Base-by-base conservation (phyloP, 495 filamentous ascomycete genomes). In the Hyphodiscus hymeniophilus region DNA sequence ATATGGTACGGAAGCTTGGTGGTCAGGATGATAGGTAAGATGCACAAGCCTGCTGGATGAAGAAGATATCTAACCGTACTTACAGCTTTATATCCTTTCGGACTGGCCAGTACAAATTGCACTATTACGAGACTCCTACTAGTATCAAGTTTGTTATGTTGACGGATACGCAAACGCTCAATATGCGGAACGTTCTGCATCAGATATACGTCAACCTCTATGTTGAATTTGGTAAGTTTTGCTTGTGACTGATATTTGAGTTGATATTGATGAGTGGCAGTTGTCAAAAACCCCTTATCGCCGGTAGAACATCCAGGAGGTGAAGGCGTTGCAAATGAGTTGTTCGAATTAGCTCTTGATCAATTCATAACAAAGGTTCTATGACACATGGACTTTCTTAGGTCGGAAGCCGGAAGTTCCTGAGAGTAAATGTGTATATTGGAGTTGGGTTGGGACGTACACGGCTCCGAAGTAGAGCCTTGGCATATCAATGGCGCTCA, bases 151-250 rank as follows among this genome's bases (percentile, higher is more conserved):
- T 97, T 52, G 89, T 97, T 56, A 89, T 98, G 86, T 70, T 97
- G 55, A 97, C 91, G 31, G 92, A 97, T 67, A 80, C 83, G 34
- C 86, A 84, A 63, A 86, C 84, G 48, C 81, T 83, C 48, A 95
- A 87, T 65, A 87, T 97, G 76, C 82, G 89, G 26, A 84, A 89
- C 50, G 90, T 90, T 7, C 73, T 98, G 60, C 89, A 98, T 64
- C 92, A 98, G 74, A 96, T 98, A 44, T 97, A 96, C 63, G 92
- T 95, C 60, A 97, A 92, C 66, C 77, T 96, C 20, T 96, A 87
- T 68, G 89, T 96, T 35, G 92, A 98, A 73, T 97, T 88, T 60
- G 86, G 86, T 90, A 64, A 52, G 77, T 2, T 48, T 34, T 31
- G 15, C 20, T 15, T 21, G 18, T 16, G 1, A 20, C 39, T 16